A percentile compares a stretch with the other conserved stretches of the same genome.
Evolutionary conservation across 177 flowering plant species (phyloP).

Genomic region (Tripterygium wilfordii): DNA sequence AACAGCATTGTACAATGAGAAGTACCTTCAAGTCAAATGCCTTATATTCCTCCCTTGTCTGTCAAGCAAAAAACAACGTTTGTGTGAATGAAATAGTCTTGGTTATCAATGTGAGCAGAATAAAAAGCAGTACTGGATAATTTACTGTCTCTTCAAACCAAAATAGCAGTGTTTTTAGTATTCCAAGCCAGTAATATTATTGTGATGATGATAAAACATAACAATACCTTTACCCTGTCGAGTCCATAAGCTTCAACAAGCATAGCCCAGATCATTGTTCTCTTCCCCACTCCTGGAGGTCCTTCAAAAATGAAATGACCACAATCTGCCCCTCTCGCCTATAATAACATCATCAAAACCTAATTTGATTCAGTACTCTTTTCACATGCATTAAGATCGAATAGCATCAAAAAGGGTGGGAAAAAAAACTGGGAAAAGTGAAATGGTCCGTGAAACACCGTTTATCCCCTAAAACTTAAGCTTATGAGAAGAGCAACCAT

Average conservation of each 20-base stretch:
- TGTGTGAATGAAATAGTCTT: no score
- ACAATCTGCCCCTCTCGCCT: conserved; percentile 28
- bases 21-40: conserved; percentile 52
- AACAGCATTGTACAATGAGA: no score
- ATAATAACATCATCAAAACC: not conserved
- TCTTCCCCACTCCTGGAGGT: conserved; percentile 70
- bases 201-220: no score
- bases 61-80: not conserved
- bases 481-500: not conserved
- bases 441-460: no score
- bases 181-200: no score
- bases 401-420: no score
- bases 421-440: no score
- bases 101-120: no score
- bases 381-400: no score
- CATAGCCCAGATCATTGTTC: conserved; percentile 66
- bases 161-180: no score
- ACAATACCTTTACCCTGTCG: conserved; percentile 38
- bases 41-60: conserved; percentile 42
- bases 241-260: conserved; percentile 48
- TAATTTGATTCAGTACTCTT: not conserved
- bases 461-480: not conserved
- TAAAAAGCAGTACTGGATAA: no score
- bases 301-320: conserved; percentile 67
- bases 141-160: no score